phyloP scores from a whole-genome alignment of 83 land plant genomes.

The Isoetes engelmannii region DNA sequence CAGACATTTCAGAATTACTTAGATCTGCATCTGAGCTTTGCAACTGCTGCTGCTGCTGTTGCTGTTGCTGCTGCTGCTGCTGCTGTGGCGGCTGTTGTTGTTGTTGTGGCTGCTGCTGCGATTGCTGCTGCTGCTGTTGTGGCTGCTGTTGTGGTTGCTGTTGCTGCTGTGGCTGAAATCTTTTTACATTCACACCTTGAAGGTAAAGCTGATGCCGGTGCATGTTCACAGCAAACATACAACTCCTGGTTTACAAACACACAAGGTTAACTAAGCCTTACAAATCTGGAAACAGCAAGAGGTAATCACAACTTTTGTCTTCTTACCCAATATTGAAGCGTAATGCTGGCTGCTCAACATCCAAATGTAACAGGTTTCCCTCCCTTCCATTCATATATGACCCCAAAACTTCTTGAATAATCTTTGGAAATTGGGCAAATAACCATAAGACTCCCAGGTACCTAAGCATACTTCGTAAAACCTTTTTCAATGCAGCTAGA shows the following conservation, averaged over 20 bases:
- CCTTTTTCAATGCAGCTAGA: constrained; percentile 90
- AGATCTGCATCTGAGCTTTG: constrained; percentile 39
- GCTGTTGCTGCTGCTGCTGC: constrained; percentile 12
- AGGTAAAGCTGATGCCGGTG: constrained; percentile 95
- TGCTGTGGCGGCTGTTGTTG: constrained; percentile 11
- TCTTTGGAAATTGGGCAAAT: constrained; percentile 92
- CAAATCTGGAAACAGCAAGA: background rate
- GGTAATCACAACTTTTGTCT: background rate
- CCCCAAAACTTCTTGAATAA: constrained; percentile 72
- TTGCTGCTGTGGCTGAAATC: constrained; percentile 58
- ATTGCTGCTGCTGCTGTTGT: constrained; percentile 31
- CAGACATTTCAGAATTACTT: constrained; percentile 57
- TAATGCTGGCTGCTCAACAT: constrained; percentile 95
- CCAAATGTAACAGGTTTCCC: constrained; percentile 85
- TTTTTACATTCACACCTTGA: constrained; percentile 90
- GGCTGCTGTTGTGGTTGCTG: constrained; percentile 56
- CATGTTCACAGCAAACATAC: constrained; percentile 97
- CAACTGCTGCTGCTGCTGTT: constrained; percentile 5
- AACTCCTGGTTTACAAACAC: constrained; percentile 51
- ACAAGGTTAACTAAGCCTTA: constrained; percentile 2
- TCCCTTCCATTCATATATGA: constrained; percentile 78
- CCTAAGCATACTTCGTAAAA: constrained; percentile 81
- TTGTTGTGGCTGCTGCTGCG: constrained; percentile 16
- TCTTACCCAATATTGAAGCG: constrained; percentile 93
- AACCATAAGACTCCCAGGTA: constrained; percentile 97